Conservation (phyloP, 225 moss, liverwort and hornwort species). For the Pseudoscleropodium purum region DNA sequence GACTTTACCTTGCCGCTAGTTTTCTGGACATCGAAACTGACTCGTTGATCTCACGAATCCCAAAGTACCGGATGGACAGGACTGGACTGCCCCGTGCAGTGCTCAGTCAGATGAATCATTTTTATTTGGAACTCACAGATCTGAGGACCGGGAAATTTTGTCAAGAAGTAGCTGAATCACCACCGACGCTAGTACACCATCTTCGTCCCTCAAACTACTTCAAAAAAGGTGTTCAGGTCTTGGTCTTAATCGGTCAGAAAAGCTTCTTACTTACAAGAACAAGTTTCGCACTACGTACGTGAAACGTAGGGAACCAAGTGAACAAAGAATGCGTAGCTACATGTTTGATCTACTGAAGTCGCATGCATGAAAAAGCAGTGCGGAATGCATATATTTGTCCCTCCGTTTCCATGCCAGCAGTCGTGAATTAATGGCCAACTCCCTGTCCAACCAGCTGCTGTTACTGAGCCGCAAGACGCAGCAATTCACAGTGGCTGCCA, state of each 20-base stretch:
- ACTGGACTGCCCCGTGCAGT: not conserved
- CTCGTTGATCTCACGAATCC: not conserved
- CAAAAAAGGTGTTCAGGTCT: too few species aligned
- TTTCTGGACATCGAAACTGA: not conserved
- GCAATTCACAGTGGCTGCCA: constrained; percentile 37
- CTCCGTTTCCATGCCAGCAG: not conserved
- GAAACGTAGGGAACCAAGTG: not conserved
- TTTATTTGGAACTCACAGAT: not conserved
- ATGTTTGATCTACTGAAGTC: not conserved
- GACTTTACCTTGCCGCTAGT: not conserved
- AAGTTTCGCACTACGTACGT: not conserved
- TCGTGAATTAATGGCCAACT: not conserved
- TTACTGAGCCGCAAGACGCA: constrained; percentile 55
- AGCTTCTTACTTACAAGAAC: not conserved
- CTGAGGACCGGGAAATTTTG: not conserved
- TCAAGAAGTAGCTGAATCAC: not conserved
- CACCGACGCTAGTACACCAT: too few species aligned
- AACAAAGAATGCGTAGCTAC: not conserved
- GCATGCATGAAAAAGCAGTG: not conserved
- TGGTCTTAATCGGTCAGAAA: not conserved
- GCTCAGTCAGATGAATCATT: not conserved
- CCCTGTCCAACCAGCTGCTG: not conserved
- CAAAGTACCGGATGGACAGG: not conserved
- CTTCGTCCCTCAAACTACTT: not conserved
- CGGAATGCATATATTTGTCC: not conserved